These are phyloP conservation scores for Myriosclerotinia scirpicola DNA, from an alignment of 2,329 filamentous ascomycete species.

Conservation along the genomic window DNA sequence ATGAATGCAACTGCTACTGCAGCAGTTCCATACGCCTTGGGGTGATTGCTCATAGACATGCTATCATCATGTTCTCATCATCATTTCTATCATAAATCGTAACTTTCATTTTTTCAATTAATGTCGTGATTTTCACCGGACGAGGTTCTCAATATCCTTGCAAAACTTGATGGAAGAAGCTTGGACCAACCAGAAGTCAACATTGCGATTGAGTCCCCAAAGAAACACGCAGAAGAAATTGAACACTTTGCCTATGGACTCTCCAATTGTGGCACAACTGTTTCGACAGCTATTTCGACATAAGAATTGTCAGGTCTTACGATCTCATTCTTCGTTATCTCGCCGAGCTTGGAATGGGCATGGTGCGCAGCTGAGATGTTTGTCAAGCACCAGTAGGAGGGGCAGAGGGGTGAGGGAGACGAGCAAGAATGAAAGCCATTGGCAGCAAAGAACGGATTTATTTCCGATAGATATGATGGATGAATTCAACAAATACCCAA, in stretches of 20 bases:
- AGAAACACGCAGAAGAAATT: constrained; percentile 27
- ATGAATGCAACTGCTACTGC: constrained; percentile 72
- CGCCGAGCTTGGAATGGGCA: constrained; percentile 43
- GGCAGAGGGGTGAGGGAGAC: constrained; percentile 26
- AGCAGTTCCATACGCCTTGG: constrained; percentile 61
- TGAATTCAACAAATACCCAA: constrained; percentile 79
- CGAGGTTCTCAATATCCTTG: constrained; percentile 17
- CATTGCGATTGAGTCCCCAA: constrained; percentile 26
- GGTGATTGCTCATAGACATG: constrained; percentile 63
- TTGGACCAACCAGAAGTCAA: constrained; percentile 41
- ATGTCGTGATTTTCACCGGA: constrained; percentile 17
- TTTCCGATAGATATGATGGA: constrained; percentile 74
- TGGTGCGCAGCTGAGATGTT: constrained; percentile 42
- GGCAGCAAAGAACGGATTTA: constrained; percentile 80
- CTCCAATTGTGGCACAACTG: constrained; percentile 71
- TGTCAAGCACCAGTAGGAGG: constrained; percentile 29
- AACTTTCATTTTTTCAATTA: constrained; percentile 3
- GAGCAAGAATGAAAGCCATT: constrained; percentile 63
- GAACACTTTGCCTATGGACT: constrained; percentile 60
- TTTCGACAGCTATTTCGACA: constrained; percentile 85
- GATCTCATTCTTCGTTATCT: constrained; percentile 42
- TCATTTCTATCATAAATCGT: constrained; percentile 20
- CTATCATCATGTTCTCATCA: constrained; percentile 29
- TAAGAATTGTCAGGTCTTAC: constrained; percentile 59
- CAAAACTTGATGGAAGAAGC: constrained; percentile 36